These are phyloP conservation scores for Fomitopsis palustris DNA, from an alignment of 1,284 basidiomycete genomes.

Conservation along the genomic window DNA sequence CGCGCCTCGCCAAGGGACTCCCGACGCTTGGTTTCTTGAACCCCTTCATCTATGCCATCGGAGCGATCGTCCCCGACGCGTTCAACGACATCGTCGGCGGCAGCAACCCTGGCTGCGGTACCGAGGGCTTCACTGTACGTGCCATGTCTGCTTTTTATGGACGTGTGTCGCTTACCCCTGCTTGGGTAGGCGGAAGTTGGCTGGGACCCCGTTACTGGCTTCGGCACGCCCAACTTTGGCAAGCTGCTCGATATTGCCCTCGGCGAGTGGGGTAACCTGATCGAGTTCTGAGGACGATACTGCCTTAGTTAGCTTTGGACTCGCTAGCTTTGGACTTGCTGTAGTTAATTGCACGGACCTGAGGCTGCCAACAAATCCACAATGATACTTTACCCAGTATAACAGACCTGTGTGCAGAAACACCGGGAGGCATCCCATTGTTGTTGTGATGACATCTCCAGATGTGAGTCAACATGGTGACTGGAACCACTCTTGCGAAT, in stretches of 20 bases:
- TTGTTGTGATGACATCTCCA: too few species aligned
- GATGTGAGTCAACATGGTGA: too few species aligned
- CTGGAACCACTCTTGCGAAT: too few species aligned
- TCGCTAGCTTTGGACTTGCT: neutral
- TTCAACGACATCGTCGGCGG: slow-evolving; percentile 43
- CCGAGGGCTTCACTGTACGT: slow-evolving; percentile 27
- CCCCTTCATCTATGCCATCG: slow-evolving; percentile 38
- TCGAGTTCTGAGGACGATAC: neutral
- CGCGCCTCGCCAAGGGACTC: slow-evolving; percentile 41
- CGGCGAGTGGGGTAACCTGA: neutral
- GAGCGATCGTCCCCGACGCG: slow-evolving; percentile 24
- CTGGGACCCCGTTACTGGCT: slow-evolving; percentile 37
- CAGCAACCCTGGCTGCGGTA: slow-evolving; percentile 29
- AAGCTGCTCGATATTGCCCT: slow-evolving; percentile 19
- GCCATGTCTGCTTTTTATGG: neutral
- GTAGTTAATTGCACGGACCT: neutral
- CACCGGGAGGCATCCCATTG: too few species aligned
- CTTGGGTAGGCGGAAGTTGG: slow-evolving; percentile 27
- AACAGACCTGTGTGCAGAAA: too few species aligned
- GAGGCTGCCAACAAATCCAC: too few species aligned
- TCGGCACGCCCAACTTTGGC: slow-evolving; percentile 32
- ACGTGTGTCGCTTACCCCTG: neutral
- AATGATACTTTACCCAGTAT: too few species aligned
- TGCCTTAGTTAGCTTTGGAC: neutral
- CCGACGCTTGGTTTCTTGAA: slow-evolving; percentile 45